Conservation (phyloP, 1,284 basidiomycete species). For the Sphaerobolus stellatus region DNA sequence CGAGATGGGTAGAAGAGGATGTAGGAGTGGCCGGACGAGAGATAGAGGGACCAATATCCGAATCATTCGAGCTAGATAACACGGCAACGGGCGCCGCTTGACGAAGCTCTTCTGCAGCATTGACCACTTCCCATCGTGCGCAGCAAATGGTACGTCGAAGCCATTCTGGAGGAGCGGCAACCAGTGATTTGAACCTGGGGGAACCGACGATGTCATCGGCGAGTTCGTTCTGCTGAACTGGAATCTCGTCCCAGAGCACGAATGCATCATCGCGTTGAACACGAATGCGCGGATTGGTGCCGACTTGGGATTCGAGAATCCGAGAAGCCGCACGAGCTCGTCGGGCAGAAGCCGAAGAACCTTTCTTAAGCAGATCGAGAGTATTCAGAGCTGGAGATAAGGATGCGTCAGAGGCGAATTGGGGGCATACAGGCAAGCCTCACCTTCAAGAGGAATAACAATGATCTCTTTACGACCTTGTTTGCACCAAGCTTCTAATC, state of each 20-base stretch:
- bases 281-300: slow-evolving; percentile 70
- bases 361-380: slow-evolving; percentile 92
- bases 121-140: slow-evolving; percentile 66
- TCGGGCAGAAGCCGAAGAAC: slow-evolving; percentile 71
- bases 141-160: slow-evolving; percentile 77
- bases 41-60: background rate
- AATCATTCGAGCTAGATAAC: too few species aligned
- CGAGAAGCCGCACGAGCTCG: slow-evolving; percentile 81
- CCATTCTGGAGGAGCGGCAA: slow-evolving; percentile 67
- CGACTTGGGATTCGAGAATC: slow-evolving; percentile 78
- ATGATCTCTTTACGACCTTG: slow-evolving; percentile 68
- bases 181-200: slow-evolving; percentile 23
- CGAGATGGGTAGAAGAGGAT: background rate
- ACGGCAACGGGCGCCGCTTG: slow-evolving; percentile 12
- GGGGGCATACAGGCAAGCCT: slow-evolving; percentile 25
- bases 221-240: slow-evolving; percentile 37
- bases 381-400: slow-evolving; percentile 75
- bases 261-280: slow-evolving; percentile 79
- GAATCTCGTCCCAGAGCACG: slow-evolving; percentile 72
- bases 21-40: slow-evolving; percentile 6
- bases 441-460: slow-evolving; percentile 86
- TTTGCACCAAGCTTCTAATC: slow-evolving; percentile 79
- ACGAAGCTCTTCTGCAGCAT: slow-evolving; percentile 30
- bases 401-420: slow-evolving; percentile 10
- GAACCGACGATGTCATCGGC: slow-evolving; percentile 18